phyloP scores from a whole-genome alignment of 148 eudicot species.

The Polygonum aviculare region DNA sequence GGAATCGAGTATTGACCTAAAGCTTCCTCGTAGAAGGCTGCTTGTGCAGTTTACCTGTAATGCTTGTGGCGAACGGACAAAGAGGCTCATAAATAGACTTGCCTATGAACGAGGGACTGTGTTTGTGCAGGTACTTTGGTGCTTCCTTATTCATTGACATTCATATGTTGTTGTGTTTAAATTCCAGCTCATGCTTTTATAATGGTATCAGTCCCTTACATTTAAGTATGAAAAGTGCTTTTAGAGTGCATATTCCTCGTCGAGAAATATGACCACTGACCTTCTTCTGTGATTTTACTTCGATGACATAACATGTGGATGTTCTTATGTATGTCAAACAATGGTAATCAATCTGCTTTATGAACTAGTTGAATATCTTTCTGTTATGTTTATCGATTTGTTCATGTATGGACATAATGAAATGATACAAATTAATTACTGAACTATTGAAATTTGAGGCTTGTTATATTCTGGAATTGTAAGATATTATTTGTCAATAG shows the following conservation, averaged over 20 bases:
- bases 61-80: conserved; percentile 71
- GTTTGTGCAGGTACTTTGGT: conserved; percentile 68
- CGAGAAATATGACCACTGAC: neutral
- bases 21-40: conserved; percentile 86
- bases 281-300: neutral
- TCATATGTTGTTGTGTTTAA: conserved; percentile 1
- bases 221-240: neutral
- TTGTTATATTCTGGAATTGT: neutral
- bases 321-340: neutral
- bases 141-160: neutral
- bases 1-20: conserved; percentile 59
- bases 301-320: neutral
- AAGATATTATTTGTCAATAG: neutral
- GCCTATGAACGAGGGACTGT: conserved; percentile 96
- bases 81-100: conserved; percentile 65
- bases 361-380: neutral
- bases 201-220: neutral
- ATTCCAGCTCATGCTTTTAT: neutral
- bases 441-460: neutral
- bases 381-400: no score
- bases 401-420: no score
- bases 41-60: conserved; percentile 77
- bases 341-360: neutral
- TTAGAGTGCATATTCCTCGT: neutral
- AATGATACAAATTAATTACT: neutral